Conservation (phyloP, 2,329 filamentous ascomycete genomes). For the Neonectria faginata region DNA sequence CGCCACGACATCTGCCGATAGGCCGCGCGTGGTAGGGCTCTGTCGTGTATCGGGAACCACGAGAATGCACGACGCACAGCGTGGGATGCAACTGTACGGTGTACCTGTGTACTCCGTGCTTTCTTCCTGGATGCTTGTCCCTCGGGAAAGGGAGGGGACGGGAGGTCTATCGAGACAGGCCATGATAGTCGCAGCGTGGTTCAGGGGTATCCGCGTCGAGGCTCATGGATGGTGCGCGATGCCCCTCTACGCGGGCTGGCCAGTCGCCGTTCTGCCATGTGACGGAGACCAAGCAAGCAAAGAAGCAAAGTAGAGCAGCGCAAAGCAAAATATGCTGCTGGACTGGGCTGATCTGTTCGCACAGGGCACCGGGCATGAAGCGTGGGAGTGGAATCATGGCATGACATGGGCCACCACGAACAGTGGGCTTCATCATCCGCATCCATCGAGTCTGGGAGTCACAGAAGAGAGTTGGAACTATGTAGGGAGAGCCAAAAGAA, state of each 20-base stretch:
- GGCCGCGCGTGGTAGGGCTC: conserved; percentile 6
- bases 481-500: background rate
- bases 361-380: conserved; percentile 11
- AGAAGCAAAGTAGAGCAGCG: conserved; percentile 9
- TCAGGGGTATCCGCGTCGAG: conserved; percentile 28
- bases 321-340: conserved; percentile 4
- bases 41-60: conserved; percentile 18
- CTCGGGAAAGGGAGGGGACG: conserved; percentile 6
- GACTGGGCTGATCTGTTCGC: conserved; percentile 2
- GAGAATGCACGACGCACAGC: conserved; percentile 3
- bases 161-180: conserved; percentile 24
- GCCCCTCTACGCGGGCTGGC: background rate
- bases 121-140: conserved; percentile 5
- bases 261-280: conserved; percentile 7
- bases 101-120: background rate
- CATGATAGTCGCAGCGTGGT: conserved; percentile 23
- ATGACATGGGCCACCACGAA: background rate
- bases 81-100: background rate
- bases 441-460: background rate
- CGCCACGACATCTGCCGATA: conserved; percentile 11
- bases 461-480: no score
- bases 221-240: conserved; percentile 8
- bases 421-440: background rate
- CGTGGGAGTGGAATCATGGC: conserved; percentile 18
- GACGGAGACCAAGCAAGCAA: background rate